A percentile compares a stretch with the other conserved stretches of the same genome.
Evolutionary conservation across 441 rosid species (phyloP).

Genomic region (Hura crepitans): DNA sequence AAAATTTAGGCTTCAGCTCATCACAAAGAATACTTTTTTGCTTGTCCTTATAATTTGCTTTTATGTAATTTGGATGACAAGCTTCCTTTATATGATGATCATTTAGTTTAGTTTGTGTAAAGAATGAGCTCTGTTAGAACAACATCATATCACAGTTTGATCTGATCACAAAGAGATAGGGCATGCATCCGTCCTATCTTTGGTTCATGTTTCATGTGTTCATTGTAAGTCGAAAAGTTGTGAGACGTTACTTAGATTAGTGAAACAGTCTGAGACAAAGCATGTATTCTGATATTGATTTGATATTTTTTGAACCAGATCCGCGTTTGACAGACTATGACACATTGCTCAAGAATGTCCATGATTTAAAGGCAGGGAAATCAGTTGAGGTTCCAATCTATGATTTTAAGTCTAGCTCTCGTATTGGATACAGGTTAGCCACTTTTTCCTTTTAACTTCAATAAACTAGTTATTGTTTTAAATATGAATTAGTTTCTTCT

Average conservation of each 20-base stretch:
- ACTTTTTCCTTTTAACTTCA: slow-evolving; percentile 15
- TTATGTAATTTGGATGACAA: background rate
- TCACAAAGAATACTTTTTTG: background rate
- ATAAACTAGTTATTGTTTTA: background rate
- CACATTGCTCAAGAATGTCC: slow-evolving; percentile 72
- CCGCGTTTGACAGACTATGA: slow-evolving; percentile 98
- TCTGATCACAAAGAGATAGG: background rate
- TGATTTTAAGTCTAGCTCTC: slow-evolving; percentile 92
- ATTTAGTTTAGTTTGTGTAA: background rate
- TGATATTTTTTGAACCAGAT: slow-evolving; percentile 45
- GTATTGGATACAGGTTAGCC: slow-evolving; percentile 78
- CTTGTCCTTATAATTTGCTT: background rate
- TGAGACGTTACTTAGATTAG: background rate
- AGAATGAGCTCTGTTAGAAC: background rate
- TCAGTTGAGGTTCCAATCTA: slow-evolving; percentile 78
- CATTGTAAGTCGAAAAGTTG: slow-evolving; percentile 9
- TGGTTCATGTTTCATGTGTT: background rate
- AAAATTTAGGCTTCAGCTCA: background rate
- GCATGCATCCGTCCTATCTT: background rate
- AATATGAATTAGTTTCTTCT: background rate
- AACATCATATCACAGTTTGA: background rate
- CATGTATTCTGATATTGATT: slow-evolving; percentile 10
- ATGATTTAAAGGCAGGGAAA: slow-evolving; percentile 78
- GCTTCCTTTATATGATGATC: background rate
- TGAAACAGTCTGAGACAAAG: slow-evolving; percentile 5